These are phyloP conservation scores for Thelonectria rubi DNA, from an alignment of 2,329 filamentous ascomycete species.

Conservation along the genomic window DNA sequence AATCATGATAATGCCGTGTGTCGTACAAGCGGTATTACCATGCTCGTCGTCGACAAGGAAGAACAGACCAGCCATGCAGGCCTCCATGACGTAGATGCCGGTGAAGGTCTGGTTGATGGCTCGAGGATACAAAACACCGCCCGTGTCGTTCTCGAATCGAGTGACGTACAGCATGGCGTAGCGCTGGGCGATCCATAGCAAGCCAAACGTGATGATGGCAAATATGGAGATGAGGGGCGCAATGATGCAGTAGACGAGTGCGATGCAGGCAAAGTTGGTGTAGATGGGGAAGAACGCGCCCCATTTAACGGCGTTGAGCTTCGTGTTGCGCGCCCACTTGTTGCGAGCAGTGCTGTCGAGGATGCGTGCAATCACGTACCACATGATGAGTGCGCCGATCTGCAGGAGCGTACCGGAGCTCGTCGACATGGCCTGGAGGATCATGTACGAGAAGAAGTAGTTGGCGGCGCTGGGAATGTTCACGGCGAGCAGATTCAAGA, in stretches of 20 bases:
- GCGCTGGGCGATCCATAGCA: conserved; percentile 95
- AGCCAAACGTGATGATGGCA: conserved; percentile 87
- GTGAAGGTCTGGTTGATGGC: conserved; percentile 97
- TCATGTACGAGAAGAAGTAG: conserved; percentile 99
- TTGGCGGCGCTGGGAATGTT: conserved; percentile 89
- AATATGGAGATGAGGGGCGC: conserved; percentile 92
- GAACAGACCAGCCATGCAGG: conserved; percentile 89
- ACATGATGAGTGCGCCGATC: conserved; percentile 78
- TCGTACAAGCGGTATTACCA: conserved; percentile 66
- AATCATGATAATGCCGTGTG: conserved; percentile 88
- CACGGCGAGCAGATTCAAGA: conserved; percentile 76
- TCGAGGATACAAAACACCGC: conserved; percentile 88
- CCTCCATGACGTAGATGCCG: conserved; percentile 92
- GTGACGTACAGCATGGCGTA: conserved; percentile 97
- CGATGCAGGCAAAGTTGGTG: conserved; percentile 95
- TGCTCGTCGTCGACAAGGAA: conserved; percentile 74
- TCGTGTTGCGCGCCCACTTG: conserved; percentile 88
- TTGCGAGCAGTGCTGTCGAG: conserved; percentile 82
- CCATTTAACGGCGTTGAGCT: conserved; percentile 82
- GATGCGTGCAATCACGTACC: conserved; percentile 83
- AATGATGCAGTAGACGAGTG: conserved; percentile 86
- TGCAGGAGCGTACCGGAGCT: conserved; percentile 91
- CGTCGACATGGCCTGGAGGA: conserved; percentile 89
- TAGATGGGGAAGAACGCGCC: conserved; percentile 95
- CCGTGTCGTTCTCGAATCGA: conserved; percentile 88